These are phyloP conservation scores for Spergularia bocconei DNA, from an alignment of 148 eudicot genomes.

Conservation along the genomic window DNA sequence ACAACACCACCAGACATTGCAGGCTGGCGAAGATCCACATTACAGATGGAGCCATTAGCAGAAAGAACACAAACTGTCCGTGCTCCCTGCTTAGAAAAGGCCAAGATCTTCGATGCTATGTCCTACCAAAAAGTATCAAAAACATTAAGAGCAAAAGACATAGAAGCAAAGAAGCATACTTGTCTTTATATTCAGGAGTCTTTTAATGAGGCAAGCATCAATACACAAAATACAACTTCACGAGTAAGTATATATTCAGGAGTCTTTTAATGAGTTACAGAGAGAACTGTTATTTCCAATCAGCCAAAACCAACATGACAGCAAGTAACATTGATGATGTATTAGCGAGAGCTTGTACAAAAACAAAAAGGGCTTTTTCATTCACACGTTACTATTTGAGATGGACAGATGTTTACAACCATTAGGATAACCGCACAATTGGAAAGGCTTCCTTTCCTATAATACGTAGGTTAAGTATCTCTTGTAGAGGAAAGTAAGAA, in stretches of 20 bases:
- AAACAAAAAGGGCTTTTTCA: no score
- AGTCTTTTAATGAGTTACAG: neutral
- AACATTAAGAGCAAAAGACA: neutral
- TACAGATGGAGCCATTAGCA: constrained; percentile 75
- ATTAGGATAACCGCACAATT: no score
- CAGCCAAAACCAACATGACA: no score
- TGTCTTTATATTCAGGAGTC: neutral
- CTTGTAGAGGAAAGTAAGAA: no score
- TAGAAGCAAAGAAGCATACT: neutral
- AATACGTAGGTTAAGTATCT: no score
- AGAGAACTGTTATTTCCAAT: no score
- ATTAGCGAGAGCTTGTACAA: no score
- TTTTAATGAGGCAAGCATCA: neutral
- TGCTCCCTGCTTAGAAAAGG: constrained; percentile 74
- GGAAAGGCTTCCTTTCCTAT: no score
- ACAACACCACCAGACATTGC: constrained; percentile 56
- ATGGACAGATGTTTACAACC: no score
- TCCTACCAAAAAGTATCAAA: constrained; percentile 41
- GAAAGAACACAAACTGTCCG: constrained; percentile 68
- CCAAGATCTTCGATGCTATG: constrained; percentile 61
- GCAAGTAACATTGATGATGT: no score
- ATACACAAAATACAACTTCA: neutral
- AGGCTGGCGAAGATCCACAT: constrained; percentile 72
- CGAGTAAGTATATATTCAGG: neutral
- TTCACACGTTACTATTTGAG: no score